Percentiles rank a stretch among this genome's conserved stretches.
phyloP scores from a whole-genome alignment of 164 flowering plant genomes.

The Macadamia tetraphylla region DNA sequence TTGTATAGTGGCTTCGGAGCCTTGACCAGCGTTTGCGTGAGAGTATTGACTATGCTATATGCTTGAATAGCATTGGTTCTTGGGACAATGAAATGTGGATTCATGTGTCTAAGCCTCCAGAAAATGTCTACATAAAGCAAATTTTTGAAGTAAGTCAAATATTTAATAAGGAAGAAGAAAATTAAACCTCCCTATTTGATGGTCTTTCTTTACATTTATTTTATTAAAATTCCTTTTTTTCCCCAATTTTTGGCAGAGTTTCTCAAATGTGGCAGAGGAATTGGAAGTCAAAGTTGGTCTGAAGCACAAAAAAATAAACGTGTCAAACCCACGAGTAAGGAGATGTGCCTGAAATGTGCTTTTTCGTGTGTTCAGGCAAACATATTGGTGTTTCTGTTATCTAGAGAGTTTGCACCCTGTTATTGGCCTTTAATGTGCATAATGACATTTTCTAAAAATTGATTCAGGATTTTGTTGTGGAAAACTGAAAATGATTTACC shows the following conservation, averaged over 20 bases:
- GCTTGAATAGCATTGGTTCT: conserved; percentile 93
- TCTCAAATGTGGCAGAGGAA: conserved; percentile 66
- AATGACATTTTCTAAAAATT: no score
- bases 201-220: no score
- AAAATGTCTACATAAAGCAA: conserved; percentile 86
- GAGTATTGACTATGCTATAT: conserved; percentile 93
- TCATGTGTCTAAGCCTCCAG: conserved; percentile 99
- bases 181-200: background rate
- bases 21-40: conserved; percentile 92
- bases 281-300: conserved; percentile 71
- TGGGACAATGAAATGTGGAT: conserved; percentile 61
- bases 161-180: background rate
- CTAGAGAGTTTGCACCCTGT: no score
- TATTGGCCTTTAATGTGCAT: no score
- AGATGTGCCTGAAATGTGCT: background rate
- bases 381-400: background rate
- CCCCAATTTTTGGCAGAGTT: conserved; percentile 47
- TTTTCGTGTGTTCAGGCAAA: background rate
- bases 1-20: conserved; percentile 83
- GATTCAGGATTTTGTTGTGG: no score
- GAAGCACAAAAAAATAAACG: conserved; percentile 95
- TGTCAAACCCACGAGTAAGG: conserved; percentile 95
- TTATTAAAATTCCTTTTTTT: conserved; percentile 8
- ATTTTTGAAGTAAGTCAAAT: conserved; percentile 62
- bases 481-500: no score